Percentiles rank a stretch among this genome's conserved stretches.
Evolutionary conservation across 139 green algal genomes (phyloP).

Genomic region (Edaphochlamys debaryana): DNA sequence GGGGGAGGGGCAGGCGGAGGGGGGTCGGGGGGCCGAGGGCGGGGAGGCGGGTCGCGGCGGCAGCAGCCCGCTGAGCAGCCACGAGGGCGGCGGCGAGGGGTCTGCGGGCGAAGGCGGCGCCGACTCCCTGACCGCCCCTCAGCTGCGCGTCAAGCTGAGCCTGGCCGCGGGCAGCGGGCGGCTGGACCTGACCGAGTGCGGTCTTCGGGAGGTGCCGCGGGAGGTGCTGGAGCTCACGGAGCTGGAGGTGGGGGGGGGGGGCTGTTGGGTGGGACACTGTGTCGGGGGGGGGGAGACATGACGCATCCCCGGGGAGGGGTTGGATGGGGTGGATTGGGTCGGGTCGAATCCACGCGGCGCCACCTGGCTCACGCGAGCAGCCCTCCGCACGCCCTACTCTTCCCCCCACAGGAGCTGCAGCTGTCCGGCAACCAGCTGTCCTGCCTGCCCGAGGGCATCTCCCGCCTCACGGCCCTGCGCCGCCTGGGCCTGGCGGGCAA

Average conservation of each 20-base stretch:
- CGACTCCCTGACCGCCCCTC: background rate
- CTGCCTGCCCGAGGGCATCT: slow-evolving; percentile 67
- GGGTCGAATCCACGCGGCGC: too few species aligned
- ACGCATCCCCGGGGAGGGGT: too few species aligned
- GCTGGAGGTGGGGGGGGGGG: slow-evolving; percentile 14
- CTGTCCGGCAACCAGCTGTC: slow-evolving; percentile 72
- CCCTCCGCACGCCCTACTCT: too few species aligned
- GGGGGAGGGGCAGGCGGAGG: background rate
- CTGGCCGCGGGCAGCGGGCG: slow-evolving; percentile 10
- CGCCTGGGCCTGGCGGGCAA: slow-evolving; percentile 76
- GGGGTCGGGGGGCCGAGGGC: too few species aligned
- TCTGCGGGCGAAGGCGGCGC: background rate
- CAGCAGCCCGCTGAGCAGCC: too few species aligned
- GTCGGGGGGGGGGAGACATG: too few species aligned
- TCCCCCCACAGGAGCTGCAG: slow-evolving; percentile 81
- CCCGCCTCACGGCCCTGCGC: slow-evolving; percentile 55
- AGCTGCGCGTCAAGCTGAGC: slow-evolving; percentile 4
- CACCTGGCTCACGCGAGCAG: too few species aligned
- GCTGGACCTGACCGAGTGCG: slow-evolving; percentile 80
- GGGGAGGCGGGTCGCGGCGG: background rate
- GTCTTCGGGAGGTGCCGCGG: slow-evolving; percentile 34
- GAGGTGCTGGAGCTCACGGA: slow-evolving; percentile 36
- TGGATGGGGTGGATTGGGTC: too few species aligned
- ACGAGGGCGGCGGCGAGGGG: too few species aligned
- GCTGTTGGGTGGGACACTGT: too few species aligned